Percentiles rank a stretch among this genome's conserved stretches.
phyloP scores from a whole-genome alignment of 2,329 filamentous ascomycete genomes.

The Xylaria sp. region DNA sequence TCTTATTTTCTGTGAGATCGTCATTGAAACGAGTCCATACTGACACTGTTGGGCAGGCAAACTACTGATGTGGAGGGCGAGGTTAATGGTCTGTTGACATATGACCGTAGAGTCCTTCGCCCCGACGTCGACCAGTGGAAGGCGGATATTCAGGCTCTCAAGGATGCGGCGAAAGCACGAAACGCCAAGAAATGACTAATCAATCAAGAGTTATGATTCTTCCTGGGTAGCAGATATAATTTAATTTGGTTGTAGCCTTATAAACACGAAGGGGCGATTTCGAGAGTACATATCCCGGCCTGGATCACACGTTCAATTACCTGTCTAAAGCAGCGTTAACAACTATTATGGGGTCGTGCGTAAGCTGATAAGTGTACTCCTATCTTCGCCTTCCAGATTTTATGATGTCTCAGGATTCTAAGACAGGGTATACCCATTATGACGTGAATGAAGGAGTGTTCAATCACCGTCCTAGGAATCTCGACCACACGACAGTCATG shows the following conservation, averaged over 20 bases:
- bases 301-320: not conserved
- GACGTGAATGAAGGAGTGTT: not conserved
- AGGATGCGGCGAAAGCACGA: slow-evolving; percentile 61
- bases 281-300: not conserved
- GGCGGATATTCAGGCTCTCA: slow-evolving; percentile 68
- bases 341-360: not conserved
- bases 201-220: not conserved
- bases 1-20: not conserved
- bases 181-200: slow-evolving; percentile 28
- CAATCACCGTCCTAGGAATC: not conserved
- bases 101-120: slow-evolving; percentile 71
- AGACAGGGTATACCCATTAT: not conserved
- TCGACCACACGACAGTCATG: too few species aligned
- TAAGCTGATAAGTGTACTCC: not conserved
- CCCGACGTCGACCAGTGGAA: slow-evolving; percentile 69
- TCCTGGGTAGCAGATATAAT: not conserved
- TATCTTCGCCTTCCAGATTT: not conserved
- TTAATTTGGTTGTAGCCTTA: not conserved
- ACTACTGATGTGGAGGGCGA: slow-evolving; percentile 80
- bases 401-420: not conserved
- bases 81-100: slow-evolving; percentile 77
- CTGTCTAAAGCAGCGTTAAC: not conserved
- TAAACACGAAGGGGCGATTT: not conserved
- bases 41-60: slow-evolving; percentile 55
- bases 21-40: not conserved